These are phyloP conservation scores for Trichoderma oligosporum DNA, from an alignment of 2,329 filamentous ascomycete species.

Conservation along the genomic window DNA sequence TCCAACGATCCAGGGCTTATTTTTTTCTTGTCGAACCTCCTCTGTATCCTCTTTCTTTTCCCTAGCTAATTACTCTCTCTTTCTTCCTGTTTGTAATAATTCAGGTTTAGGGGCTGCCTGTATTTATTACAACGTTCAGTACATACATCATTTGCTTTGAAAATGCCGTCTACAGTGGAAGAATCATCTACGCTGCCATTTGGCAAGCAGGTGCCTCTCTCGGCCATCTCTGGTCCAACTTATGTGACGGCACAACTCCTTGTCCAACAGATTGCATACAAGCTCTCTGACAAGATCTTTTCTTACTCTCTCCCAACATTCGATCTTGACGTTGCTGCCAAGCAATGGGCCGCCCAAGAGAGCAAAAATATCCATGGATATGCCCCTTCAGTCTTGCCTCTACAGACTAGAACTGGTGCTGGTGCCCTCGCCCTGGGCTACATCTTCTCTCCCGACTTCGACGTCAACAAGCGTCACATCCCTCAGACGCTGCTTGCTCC, in stretches of 20 bases:
- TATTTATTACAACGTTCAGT: neutral
- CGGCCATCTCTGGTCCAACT: slow-evolving; percentile 74
- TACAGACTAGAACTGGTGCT: slow-evolving; percentile 85
- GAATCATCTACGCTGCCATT: slow-evolving; percentile 54
- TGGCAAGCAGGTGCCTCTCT: slow-evolving; percentile 51
- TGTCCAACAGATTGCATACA: slow-evolving; percentile 93
- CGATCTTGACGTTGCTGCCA: slow-evolving; percentile 79
- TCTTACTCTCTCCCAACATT: slow-evolving; percentile 94
- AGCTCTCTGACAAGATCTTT: slow-evolving; percentile 95
- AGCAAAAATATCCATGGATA: slow-evolving; percentile 81
- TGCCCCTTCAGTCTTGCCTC: slow-evolving; percentile 68
- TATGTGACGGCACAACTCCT: slow-evolving; percentile 92
- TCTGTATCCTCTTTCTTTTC: slow-evolving; percentile 18
- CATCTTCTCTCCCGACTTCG: slow-evolving; percentile 96
- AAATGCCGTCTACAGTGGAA: slow-evolving; percentile 17
- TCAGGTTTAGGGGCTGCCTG: neutral
- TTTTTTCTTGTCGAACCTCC: slow-evolving; percentile 15
- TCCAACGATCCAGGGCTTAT: slow-evolving; percentile 16
- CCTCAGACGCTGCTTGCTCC: slow-evolving; percentile 89
- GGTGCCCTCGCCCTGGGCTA: slow-evolving; percentile 91
- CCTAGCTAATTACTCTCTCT: neutral
- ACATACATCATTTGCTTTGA: neutral
- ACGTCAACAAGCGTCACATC: slow-evolving; percentile 82
- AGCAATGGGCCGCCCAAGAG: slow-evolving; percentile 66
- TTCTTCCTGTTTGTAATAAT: neutral